Evolutionary conservation across 225 moss, liverwort and hornwort species (phyloP).

Genomic region (Pseudisothecium myosuroides): DNA sequence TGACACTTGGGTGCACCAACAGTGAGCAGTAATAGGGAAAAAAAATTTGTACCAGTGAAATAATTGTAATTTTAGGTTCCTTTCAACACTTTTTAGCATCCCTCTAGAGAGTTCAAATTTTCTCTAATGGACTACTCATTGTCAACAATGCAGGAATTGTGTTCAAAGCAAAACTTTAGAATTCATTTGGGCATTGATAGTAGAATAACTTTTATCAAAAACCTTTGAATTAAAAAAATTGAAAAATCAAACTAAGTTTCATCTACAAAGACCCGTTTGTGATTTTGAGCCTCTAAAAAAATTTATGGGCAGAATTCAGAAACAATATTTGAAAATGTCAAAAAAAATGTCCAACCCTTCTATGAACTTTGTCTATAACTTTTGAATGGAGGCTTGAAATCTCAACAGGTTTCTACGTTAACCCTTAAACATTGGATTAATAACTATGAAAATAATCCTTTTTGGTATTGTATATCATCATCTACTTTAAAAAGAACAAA

Average conservation of each 20-base stretch:
- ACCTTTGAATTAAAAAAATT: not conserved
- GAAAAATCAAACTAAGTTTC: not conserved
- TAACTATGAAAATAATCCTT: too few species aligned
- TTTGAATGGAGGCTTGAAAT: not conserved
- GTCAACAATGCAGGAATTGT: not conserved
- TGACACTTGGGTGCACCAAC: too few species aligned
- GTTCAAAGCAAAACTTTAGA: not conserved
- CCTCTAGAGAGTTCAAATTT: too few species aligned
- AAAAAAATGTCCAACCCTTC: not conserved
- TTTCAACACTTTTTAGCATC: too few species aligned
- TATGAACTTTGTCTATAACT: not conserved
- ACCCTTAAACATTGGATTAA: too few species aligned
- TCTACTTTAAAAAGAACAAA: too few species aligned
- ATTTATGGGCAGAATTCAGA: not conserved
- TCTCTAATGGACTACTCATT: too few species aligned
- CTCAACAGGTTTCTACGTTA: rapidly evolving
- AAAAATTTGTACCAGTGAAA: too few species aligned
- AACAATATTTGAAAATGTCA: not conserved
- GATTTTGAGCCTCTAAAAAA: too few species aligned
- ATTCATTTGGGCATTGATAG: not conserved
- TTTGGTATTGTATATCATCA: too few species aligned
- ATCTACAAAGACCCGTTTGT: rapidly evolving
- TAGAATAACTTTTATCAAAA: not conserved
- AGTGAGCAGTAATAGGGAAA: too few species aligned
- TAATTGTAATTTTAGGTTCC: too few species aligned